These are phyloP conservation scores for Solanum ossicruentum DNA, from an alignment of 257 asterid genomes.

Conservation along the genomic window DNA sequence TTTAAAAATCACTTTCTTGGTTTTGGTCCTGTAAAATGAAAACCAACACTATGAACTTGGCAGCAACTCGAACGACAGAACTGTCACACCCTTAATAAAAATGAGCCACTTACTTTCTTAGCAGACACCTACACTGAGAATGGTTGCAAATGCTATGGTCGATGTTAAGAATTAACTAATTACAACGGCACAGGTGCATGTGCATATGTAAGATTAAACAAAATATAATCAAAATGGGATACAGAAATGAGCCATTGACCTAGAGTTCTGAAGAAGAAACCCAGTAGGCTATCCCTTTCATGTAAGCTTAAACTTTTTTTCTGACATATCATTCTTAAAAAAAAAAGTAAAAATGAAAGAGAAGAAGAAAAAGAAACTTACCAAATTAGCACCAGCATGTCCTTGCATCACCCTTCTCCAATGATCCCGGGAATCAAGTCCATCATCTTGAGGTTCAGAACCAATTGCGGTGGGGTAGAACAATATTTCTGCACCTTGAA, in stretches of 20 bases:
- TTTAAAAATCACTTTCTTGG: not conserved
- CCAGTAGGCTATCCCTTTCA: not conserved
- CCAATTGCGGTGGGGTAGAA: slow-evolving; percentile 98
- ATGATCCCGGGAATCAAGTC: slow-evolving; percentile 91
- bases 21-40: not conserved
- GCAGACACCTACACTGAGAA: not conserved
- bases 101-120: not conserved
- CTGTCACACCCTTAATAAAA: not conserved
- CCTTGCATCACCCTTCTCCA: slow-evolving; percentile 99
- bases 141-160: not conserved
- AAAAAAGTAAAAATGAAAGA: not conserved
- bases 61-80: not conserved
- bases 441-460: slow-evolving; percentile 93
- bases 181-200: not conserved
- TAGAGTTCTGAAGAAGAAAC: not conserved
- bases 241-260: not conserved
- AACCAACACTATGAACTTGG: not conserved
- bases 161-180: not conserved
- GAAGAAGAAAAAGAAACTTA: slow-evolving; percentile 22
- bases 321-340: not conserved
- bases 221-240: not conserved
- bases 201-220: not conserved
- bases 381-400: slow-evolving; percentile 95
- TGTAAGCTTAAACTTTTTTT: not conserved
- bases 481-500: slow-evolving; percentile 93